These are phyloP conservation scores for Sordariomycetes sp. DNA, from an alignment of 2,329 filamentous ascomycete species.

Conservation along the genomic window DNA sequence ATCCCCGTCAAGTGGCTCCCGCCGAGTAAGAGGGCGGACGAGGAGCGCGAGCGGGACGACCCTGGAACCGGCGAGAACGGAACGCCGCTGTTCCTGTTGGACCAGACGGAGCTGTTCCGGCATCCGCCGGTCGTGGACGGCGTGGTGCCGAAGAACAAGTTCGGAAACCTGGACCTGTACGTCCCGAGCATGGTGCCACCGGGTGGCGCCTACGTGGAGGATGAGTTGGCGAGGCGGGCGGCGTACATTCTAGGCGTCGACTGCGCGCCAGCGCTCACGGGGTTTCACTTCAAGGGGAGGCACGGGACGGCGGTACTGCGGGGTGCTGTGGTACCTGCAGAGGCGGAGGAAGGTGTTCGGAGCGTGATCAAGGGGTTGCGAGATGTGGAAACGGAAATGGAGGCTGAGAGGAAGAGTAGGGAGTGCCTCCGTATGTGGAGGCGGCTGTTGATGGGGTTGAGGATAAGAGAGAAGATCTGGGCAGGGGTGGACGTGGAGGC, in stretches of 20 bases:
- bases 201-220: conserved; percentile 64
- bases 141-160: conserved; percentile 77
- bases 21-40: conserved; percentile 17
- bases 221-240: conserved; percentile 54
- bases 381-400: conserved; percentile 52
- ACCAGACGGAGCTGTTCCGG: conserved; percentile 63
- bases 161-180: conserved; percentile 89
- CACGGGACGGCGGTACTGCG: conserved; percentile 75
- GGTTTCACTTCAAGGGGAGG: conserved; percentile 78
- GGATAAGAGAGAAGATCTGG: conserved; percentile 60
- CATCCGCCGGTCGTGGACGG: conserved; percentile 69
- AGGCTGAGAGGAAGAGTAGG: conserved; percentile 61
- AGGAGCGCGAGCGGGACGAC: conserved; percentile 15
- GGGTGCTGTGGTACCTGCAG: conserved; percentile 65
- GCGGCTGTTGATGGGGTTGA: conserved; percentile 65
- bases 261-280: conserved; percentile 80
- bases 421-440: conserved; percentile 56
- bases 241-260: conserved; percentile 70
- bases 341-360: conserved; percentile 61
- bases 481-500: conserved; percentile 9
- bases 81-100: conserved; percentile 47
- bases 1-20: conserved; percentile 70
- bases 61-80: conserved; percentile 31
- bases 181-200: conserved; percentile 82
- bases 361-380: conserved; percentile 58